phyloP scores from a whole-genome alignment of 805 yeast genomes.

The Teunomyces pallodes region DNA sequence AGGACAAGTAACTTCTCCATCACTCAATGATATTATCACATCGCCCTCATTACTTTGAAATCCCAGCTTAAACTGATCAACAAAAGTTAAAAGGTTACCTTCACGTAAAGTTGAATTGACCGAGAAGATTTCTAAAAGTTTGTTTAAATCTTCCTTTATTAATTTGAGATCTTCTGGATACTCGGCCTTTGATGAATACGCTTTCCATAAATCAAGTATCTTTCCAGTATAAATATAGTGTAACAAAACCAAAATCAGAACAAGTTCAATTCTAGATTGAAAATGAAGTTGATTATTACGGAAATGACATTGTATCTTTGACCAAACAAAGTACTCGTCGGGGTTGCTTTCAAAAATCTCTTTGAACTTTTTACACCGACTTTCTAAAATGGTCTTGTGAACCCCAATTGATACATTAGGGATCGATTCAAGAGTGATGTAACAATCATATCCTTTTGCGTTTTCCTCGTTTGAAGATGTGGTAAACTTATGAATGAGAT shows the following conservation, averaged over 20 bases:
- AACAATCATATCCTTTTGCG: constrained; percentile 36
- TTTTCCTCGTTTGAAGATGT: neutral
- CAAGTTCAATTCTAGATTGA: constrained; percentile 23
- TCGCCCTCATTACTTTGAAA: constrained; percentile 28
- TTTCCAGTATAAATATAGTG: constrained; percentile 52
- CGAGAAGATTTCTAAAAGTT: neutral
- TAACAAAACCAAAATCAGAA: constrained; percentile 38
- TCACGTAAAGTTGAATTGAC: neutral
- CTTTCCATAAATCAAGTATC: constrained; percentile 46
- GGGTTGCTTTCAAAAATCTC: constrained; percentile 17
- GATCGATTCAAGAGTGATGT: constrained; percentile 20
- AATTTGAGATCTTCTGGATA: neutral
- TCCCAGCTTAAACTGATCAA: neutral
- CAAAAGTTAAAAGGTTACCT: neutral
- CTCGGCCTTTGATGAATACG: constrained; percentile 18
- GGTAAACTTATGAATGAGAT: neutral
- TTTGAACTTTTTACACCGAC: constrained; percentile 28
- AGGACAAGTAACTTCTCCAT: constrained; percentile 47
- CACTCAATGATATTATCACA: constrained; percentile 44
- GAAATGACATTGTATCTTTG: neutral
- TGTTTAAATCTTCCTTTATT: neutral
- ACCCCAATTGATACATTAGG: constrained; percentile 31
- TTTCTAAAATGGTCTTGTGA: constrained; percentile 30
- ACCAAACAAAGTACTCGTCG: constrained; percentile 15
- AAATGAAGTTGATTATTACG: constrained; percentile 10